Conservation (phyloP, 192 early-diverging fungal species). For the Spizellomyces punctatus region DNA sequence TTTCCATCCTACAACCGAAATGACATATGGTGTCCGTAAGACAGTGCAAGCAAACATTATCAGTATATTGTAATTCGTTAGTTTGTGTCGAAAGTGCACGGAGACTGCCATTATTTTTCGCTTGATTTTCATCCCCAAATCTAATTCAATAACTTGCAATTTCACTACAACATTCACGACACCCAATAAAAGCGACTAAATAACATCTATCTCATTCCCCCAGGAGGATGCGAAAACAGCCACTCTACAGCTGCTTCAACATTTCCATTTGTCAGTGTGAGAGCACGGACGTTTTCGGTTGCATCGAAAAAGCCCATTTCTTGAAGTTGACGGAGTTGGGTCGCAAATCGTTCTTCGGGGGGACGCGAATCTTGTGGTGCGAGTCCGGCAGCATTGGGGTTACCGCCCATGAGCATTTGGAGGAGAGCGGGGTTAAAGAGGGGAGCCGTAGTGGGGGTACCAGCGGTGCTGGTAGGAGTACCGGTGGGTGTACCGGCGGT, state of each 20-base stretch:
- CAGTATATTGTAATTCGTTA: too few species aligned
- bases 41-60: too few species aligned
- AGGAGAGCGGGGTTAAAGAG: conserved; percentile 32
- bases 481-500: not conserved
- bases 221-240: conserved; percentile 59
- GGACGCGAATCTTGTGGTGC: conserved; percentile 23
- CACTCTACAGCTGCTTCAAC: conserved; percentile 94
- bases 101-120: too few species aligned
- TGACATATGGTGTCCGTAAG: too few species aligned
- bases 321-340: conserved; percentile 80
- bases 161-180: too few species aligned
- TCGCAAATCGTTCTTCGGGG: conserved; percentile 54
- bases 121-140: too few species aligned
- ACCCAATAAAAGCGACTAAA: not conserved
- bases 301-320: conserved; percentile 98
- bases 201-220: conserved; percentile 6
- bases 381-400: conserved; percentile 1
- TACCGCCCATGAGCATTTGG: conserved; percentile 29
- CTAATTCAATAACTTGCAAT: too few species aligned
- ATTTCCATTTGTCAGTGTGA: conserved; percentile 81
- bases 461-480: not conserved
- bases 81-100: too few species aligned
- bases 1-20: too few species aligned
- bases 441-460: not conserved
- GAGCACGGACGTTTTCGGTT: conserved; percentile 85